Conservation (phyloP, 2,329 filamentous ascomycete genomes). For the Fusarium sp. region DNA sequence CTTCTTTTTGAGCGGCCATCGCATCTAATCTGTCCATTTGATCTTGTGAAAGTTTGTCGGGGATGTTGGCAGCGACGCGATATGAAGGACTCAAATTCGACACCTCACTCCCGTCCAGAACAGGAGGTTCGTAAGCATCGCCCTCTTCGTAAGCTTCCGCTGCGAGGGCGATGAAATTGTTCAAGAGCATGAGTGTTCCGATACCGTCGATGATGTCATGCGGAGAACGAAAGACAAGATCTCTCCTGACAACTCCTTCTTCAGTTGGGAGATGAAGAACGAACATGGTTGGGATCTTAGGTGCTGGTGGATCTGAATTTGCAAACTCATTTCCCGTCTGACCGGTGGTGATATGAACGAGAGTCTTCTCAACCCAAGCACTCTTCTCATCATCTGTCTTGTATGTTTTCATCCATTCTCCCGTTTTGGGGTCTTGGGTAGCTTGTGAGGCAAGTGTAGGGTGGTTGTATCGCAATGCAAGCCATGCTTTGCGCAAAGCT, state of each 20-base stretch:
- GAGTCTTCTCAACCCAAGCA: constrained; percentile 48
- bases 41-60: fast-evolving
- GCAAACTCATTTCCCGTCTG: constrained; percentile 49
- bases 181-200: constrained; percentile 51
- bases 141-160: constrained; percentile 37
- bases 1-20: constrained; percentile 6
- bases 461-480: constrained; percentile 48
- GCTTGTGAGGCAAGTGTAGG: constrained; percentile 50
- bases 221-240: constrained; percentile 52
- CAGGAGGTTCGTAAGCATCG: constrained; percentile 11
- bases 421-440: constrained; percentile 24
- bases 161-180: constrained; percentile 46
- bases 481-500: constrained; percentile 51
- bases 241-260: constrained; percentile 25
- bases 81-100: constrained; percentile 25
- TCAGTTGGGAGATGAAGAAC: constrained; percentile 38
- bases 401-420: constrained; percentile 47
- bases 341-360: constrained; percentile 39
- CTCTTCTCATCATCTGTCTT: constrained; percentile 19
- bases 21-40: background rate
- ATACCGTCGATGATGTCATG: constrained; percentile 57
- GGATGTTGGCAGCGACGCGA: constrained; percentile 6
- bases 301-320: constrained; percentile 51
- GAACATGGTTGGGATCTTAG: constrained; percentile 49
- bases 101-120: constrained; percentile 37